Conservation (phyloP, 176 grass and related monocot species). For the Zizania latifolia region DNA sequence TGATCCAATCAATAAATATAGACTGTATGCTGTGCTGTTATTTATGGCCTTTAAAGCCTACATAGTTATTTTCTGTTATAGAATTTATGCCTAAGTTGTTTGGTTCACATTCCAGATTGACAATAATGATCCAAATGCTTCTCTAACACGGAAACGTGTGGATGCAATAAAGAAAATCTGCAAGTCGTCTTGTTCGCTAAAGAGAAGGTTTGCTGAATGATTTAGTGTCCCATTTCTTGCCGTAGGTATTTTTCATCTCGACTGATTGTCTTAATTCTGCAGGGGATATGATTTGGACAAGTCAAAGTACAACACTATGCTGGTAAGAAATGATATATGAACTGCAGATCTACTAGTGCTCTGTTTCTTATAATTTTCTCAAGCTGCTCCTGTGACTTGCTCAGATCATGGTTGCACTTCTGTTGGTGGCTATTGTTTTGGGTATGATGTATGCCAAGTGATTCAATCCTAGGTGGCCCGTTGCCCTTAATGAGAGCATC, state of each 20-base stretch:
- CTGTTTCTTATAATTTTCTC: neutral
- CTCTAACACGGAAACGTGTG: constrained; percentile 50
- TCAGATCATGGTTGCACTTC: constrained; percentile 53
- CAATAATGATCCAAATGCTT: constrained; percentile 57
- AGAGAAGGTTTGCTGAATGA: constrained; percentile 59
- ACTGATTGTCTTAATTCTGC: constrained; percentile 14
- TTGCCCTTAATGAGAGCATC: neutral
- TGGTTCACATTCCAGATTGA: constrained; percentile 38
- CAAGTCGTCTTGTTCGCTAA: constrained; percentile 56
- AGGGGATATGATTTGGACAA: constrained; percentile 53
- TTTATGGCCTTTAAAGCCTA: neutral
- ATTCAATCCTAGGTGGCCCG: neutral
- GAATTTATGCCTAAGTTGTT: neutral
- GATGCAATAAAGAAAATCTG: constrained; percentile 68
- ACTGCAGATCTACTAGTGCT: neutral
- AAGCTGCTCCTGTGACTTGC: constrained; percentile 15
- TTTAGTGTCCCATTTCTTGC: neutral
- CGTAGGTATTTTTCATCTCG: neutral
- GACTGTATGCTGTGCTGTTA: neutral
- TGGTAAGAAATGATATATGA: constrained; percentile 50
- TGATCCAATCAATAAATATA: neutral
- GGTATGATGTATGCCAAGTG: constrained; percentile 45
- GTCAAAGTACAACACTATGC: constrained; percentile 44
- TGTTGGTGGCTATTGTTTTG: constrained; percentile 59
- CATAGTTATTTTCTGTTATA: neutral